Evolutionary conservation across 345 rosid genomes (phyloP).

Genomic region (Aquilaria malaccensis): DNA sequence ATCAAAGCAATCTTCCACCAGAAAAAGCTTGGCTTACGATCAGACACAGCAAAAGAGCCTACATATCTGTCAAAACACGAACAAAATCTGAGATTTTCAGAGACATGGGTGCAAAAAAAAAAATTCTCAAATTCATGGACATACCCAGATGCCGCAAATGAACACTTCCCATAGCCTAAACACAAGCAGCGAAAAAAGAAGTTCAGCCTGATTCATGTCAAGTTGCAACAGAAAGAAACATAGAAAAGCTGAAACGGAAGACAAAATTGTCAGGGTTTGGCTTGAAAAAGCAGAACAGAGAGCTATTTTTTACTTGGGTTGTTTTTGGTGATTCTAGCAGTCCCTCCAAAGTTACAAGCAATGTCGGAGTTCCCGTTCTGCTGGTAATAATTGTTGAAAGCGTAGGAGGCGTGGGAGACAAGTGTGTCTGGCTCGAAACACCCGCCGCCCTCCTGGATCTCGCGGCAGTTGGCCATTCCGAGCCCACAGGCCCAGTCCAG

Average conservation of each 20-base stretch:
- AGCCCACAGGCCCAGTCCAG: slow-evolving; percentile 95
- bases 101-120: neutral
- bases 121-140: slow-evolving; percentile 4
- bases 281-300: no score
- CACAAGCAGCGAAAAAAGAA: neutral
- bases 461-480: slow-evolving; percentile 70
- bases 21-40: slow-evolving; percentile 17
- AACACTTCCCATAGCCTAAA: slow-evolving; percentile 51
- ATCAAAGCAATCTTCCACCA: slow-evolving; percentile 33
- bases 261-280: no score
- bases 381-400: slow-evolving; percentile 83
- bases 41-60: slow-evolving; percentile 29
- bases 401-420: slow-evolving; percentile 81
- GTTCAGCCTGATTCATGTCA: neutral
- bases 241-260: neutral
- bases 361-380: slow-evolving; percentile 65
- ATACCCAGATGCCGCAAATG: slow-evolving; percentile 40
- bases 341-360: slow-evolving; percentile 84
- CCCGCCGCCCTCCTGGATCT: slow-evolving; percentile 57
- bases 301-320: slow-evolving; percentile 62
- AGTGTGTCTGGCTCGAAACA: slow-evolving; percentile 77
- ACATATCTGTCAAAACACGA: slow-evolving; percentile 30
- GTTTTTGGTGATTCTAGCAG: slow-evolving; percentile 47
- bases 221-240: neutral
- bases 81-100: neutral